Percentiles rank a stretch among this genome's conserved stretches.
Evolutionary conservation across 176 grass and related monocot genomes (phyloP).

Genomic region (Hsuehochloa calcarea): DNA sequence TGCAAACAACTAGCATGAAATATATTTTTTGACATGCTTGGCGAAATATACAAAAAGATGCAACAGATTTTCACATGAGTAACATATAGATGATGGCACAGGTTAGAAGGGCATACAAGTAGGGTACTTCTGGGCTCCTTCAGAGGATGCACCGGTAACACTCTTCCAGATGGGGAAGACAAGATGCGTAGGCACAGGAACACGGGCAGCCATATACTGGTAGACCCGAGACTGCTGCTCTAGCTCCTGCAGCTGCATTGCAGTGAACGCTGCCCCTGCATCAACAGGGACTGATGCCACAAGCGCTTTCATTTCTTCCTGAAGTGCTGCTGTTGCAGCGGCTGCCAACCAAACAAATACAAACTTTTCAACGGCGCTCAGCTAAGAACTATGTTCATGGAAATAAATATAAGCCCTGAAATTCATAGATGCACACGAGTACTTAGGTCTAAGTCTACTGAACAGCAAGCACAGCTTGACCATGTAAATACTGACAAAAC

Average conservation of each 20-base stretch:
- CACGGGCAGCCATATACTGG: conserved; percentile 87
- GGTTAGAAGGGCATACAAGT: conserved; percentile 55
- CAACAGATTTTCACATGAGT: not conserved
- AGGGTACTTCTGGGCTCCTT: conserved; percentile 76
- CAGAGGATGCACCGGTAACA: conserved; percentile 73
- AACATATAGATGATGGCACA: not conserved
- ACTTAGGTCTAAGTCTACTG: not conserved
- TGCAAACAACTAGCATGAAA: not conserved
- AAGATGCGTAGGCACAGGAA: conserved; percentile 91
- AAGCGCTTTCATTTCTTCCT: conserved; percentile 54
- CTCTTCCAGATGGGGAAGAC: conserved; percentile 97
- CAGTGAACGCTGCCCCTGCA: conserved; percentile 61
- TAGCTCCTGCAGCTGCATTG: conserved; percentile 88
- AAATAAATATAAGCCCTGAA: not conserved
- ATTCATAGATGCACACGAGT: not conserved
- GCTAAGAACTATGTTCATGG: not conserved
- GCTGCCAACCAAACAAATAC: conserved; percentile 32
- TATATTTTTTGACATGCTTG: not conserved
- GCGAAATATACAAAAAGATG: not conserved
- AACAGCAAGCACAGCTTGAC: not conserved
- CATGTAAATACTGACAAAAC: not conserved
- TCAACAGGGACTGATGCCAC: conserved; percentile 56
- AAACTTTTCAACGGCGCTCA: not conserved
- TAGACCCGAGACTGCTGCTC: conserved; percentile 94
- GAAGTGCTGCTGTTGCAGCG: conserved; percentile 39